Percentiles rank a stretch among this genome's conserved stretches.
Conservation (phyloP, 2,329 filamentous ascomycete species). For the Aureobasidium musti region DNA sequence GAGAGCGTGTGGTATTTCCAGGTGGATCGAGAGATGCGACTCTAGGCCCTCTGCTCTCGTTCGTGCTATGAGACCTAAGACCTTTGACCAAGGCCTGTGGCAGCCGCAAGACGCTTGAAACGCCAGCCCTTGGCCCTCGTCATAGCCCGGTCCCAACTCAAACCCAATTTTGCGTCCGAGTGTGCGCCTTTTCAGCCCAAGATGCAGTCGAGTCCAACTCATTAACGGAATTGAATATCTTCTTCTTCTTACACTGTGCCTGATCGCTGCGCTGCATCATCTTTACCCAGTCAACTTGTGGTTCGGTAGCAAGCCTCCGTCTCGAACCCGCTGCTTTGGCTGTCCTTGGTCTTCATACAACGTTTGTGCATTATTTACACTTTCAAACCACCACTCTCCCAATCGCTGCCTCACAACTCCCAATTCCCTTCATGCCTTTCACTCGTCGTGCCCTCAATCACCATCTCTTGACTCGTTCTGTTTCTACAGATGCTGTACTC, state of each 20-base stretch:
- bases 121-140: slow-evolving; percentile 10
- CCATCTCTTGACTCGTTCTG: neutral
- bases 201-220: neutral
- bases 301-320: neutral
- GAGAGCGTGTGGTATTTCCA: neutral
- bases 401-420: slow-evolving; percentile 4
- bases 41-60: neutral
- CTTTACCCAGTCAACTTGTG: neutral
- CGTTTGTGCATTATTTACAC: slow-evolving; percentile 22
- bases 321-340: no score
- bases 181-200: neutral
- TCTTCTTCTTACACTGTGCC: neutral
- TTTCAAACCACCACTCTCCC: neutral
- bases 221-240: neutral
- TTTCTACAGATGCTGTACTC: neutral
- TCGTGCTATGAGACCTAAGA: slow-evolving; percentile 17
- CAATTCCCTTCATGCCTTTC: neutral
- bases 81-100: slow-evolving; percentile 1
- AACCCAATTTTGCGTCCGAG: neutral
- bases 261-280: neutral
- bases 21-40: slow-evolving; percentile 13
- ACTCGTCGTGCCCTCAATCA: slow-evolving; percentile 1
- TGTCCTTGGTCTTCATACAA: neutral
- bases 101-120: slow-evolving; percentile 10
- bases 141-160: neutral